A percentile compares a stretch with the other conserved stretches of the same genome.
phyloP scores from a whole-genome alignment of 345 rosid species.

The Eucalyptus fibrosa region DNA sequence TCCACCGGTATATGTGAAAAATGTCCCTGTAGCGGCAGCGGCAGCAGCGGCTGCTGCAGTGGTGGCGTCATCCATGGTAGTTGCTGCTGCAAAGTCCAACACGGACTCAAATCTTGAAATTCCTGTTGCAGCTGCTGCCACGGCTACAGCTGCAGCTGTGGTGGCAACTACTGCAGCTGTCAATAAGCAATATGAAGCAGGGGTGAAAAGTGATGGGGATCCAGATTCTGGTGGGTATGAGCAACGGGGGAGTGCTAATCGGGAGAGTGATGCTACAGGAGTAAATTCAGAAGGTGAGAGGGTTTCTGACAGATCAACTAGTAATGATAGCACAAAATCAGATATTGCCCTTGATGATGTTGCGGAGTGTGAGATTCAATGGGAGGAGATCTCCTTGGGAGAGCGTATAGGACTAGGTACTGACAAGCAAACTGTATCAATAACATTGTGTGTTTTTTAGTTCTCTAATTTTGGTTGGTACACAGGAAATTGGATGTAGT shows the following conservation, averaged over 20 bases:
- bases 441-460: not conserved
- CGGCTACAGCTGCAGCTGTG: conserved; percentile 90
- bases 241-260: conserved; percentile 29
- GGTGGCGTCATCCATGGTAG: conserved; percentile 96
- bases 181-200: conserved; percentile 46
- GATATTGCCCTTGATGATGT: conserved; percentile 66
- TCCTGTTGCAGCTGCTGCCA: conserved; percentile 92
- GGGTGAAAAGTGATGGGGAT: conserved; percentile 41
- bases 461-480: not conserved
- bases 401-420: conserved; percentile 97
- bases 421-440: not conserved
- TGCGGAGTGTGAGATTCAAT: conserved; percentile 78
- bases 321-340: conserved; percentile 53
- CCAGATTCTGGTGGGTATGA: conserved; percentile 32
- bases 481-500: not conserved
- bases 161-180: conserved; percentile 84
- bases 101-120: conserved; percentile 55
- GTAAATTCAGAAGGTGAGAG: conserved; percentile 50
- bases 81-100: conserved; percentile 66
- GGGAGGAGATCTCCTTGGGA: conserved; percentile 87
- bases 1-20: conserved; percentile 29
- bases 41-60: conserved; percentile 92
- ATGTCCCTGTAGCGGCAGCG: conserved; percentile 74
- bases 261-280: conserved; percentile 9
- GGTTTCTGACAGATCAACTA: conserved; percentile 45